Conservation (phyloP, 2,329 filamentous ascomycete species). For the Botrytis hyacinthi region DNA sequence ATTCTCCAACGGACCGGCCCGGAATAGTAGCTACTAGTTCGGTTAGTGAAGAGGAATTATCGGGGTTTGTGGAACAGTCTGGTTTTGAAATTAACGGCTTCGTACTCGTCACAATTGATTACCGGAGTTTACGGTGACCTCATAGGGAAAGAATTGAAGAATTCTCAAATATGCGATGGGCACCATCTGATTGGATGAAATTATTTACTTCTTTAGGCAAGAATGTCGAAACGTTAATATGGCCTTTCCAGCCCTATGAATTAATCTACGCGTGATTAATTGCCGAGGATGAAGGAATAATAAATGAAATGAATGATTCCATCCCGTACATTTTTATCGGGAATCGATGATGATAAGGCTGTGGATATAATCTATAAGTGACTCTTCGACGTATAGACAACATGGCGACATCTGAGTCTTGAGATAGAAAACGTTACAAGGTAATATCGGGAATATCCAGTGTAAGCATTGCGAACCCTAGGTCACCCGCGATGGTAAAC, state of each 20-base stretch:
- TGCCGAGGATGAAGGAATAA: not conserved
- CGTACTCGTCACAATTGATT: not conserved
- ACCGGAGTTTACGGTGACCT: not conserved
- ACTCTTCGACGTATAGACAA: not conserved
- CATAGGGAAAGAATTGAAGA: not conserved
- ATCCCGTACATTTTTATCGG: no score
- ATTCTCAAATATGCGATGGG: not conserved
- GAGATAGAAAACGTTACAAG: not conserved
- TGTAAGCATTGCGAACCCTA: not conserved
- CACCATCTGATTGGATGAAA: not conserved
- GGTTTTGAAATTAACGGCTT: not conserved
- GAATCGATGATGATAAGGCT: not conserved
- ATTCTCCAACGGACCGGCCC: not conserved
- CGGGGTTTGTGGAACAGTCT: not conserved
- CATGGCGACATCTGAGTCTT: not conserved
- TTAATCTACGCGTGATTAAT: not conserved
- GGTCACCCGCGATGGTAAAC: not conserved
- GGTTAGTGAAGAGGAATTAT: not conserved
- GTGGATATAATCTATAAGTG: not conserved
- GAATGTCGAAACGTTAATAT: not conserved
- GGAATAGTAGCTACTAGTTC: not conserved
- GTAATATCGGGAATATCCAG: not conserved
- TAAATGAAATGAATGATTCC: not conserved
- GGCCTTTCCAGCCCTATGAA: not conserved
- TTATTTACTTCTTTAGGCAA: not conserved